phyloP scores from a whole-genome alignment of 306 rosid genomes.

The Carpinus fangiana region DNA sequence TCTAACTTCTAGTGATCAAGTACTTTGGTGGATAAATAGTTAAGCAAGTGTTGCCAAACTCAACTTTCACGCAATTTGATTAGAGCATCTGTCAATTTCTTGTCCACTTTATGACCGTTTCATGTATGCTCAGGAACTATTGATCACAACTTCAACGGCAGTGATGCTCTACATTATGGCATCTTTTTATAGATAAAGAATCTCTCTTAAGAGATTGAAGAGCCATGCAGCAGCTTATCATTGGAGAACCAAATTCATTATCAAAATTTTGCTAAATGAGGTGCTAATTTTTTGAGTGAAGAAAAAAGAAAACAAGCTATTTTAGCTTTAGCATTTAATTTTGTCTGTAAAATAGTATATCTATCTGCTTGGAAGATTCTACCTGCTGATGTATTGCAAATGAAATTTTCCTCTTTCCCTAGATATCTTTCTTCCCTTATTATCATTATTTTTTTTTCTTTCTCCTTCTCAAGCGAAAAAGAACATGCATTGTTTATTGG shows the following conservation, averaged over 20 bases:
- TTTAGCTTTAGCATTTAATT: background rate
- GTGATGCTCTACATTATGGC: slow-evolving; percentile 69
- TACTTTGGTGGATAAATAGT: background rate
- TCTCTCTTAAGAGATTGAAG: slow-evolving; percentile 21
- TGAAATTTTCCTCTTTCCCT: too few relatives aligned
- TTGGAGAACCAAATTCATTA: background rate
- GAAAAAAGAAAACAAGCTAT: background rate
- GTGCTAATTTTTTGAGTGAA: background rate
- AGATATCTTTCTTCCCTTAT: too few relatives aligned
- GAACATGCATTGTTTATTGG: too few relatives aligned
- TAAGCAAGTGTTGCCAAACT: background rate
- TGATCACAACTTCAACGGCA: slow-evolving; percentile 73
- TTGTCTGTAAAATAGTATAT: slow-evolving; percentile 10
- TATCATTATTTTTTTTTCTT: too few relatives aligned
- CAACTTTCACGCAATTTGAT: background rate
- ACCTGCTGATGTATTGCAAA: background rate
- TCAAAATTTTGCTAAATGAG: slow-evolving; percentile 14
- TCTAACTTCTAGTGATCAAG: background rate
- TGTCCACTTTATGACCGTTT: background rate
- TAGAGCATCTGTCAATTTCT: background rate
- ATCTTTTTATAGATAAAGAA: slow-evolving; percentile 71
- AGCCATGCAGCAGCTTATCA: slow-evolving; percentile 25
- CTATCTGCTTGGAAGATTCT: background rate
- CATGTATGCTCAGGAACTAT: slow-evolving; percentile 65
- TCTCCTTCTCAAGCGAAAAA: too few relatives aligned